Evolutionary conservation across 768 basidiomycete genomes (phyloP).

Genomic region (Phylloporus arenicola): DNA sequence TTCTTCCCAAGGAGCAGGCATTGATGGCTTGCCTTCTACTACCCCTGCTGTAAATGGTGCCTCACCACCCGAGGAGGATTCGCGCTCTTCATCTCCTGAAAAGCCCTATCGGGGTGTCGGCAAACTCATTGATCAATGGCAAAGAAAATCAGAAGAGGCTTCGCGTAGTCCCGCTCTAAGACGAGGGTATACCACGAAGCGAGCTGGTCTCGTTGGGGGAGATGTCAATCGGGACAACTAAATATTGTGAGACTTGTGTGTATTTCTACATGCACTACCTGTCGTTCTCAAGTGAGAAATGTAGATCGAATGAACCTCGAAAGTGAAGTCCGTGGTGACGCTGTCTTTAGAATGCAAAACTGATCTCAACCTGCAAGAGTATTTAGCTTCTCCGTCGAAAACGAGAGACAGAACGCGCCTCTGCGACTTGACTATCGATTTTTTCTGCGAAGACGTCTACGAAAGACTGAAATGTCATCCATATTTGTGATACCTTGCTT

Average conservation of each 20-base stretch:
- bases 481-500: background rate
- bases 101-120: constrained; percentile 78
- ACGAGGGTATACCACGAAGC: constrained; percentile 39
- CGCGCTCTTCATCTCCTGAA: constrained; percentile 63
- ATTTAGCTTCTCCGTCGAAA: background rate
- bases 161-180: constrained; percentile 31
- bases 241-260: constrained; percentile 6
- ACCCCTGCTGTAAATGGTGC: constrained; percentile 6
- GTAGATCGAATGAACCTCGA: background rate
- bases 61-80: constrained; percentile 21
- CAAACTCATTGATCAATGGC: constrained; percentile 84
- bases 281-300: constrained; percentile 9
- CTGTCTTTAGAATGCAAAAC: constrained; percentile 1
- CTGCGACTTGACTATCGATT: constrained; percentile 4
- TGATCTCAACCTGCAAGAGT: constrained; percentile 9
- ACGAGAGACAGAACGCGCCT: background rate
- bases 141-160: constrained; percentile 65
- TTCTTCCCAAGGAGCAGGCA: constrained; percentile 13
- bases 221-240: constrained; percentile 17
- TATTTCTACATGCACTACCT: constrained; percentile 6
- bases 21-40: constrained; percentile 26
- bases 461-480: constrained; percentile 7
- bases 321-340: background rate
- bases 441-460: constrained; percentile 7
- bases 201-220: constrained; percentile 31